Percentiles rank a stretch among this genome's conserved stretches.
Evolutionary conservation across 2,329 filamentous ascomycete species (phyloP).

Genomic region (Cladosporium sp.): DNA sequence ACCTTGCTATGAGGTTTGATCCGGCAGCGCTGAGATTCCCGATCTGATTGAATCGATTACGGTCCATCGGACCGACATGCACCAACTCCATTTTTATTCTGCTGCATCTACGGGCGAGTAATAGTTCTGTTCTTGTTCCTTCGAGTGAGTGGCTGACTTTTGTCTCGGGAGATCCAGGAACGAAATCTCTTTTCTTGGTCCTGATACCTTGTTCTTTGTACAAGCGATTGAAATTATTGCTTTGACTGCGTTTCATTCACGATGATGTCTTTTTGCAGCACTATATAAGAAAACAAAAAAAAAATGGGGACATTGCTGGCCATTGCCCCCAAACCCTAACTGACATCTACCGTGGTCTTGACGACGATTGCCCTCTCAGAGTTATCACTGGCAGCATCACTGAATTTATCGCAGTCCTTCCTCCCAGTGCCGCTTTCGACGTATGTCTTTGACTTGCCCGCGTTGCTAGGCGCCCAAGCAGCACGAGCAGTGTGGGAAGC

Average conservation of each 20-base stretch:
- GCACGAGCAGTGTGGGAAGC: not conserved
- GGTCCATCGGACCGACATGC: not conserved
- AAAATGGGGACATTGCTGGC: not conserved
- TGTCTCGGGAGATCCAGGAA: too few relatives aligned
- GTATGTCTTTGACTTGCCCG: slow-evolving; percentile 4
- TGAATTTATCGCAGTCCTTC: slow-evolving; percentile 13
- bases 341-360: slow-evolving; percentile 11
- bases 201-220: not conserved
- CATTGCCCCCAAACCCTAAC: not conserved
- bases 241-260: too few relatives aligned
- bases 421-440: not conserved
- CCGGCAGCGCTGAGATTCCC: not conserved
- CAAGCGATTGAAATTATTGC: too few relatives aligned
- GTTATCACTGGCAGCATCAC: slow-evolving; percentile 25
- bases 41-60: not conserved
- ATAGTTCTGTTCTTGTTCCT: too few relatives aligned
- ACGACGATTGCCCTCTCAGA: slow-evolving; percentile 14
- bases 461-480: slow-evolving; percentile 1
- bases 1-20: too few relatives aligned
- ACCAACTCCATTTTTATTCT: not conserved
- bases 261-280: not conserved
- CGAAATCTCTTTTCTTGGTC: not conserved
- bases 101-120: too few relatives aligned
- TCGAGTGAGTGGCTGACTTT: not conserved
- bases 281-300: not conserved